A percentile compares a stretch with the other conserved stretches of the same genome.
Conservation (phyloP, 1,284 basidiomycete species). For the Leccinum laetum region DNA sequence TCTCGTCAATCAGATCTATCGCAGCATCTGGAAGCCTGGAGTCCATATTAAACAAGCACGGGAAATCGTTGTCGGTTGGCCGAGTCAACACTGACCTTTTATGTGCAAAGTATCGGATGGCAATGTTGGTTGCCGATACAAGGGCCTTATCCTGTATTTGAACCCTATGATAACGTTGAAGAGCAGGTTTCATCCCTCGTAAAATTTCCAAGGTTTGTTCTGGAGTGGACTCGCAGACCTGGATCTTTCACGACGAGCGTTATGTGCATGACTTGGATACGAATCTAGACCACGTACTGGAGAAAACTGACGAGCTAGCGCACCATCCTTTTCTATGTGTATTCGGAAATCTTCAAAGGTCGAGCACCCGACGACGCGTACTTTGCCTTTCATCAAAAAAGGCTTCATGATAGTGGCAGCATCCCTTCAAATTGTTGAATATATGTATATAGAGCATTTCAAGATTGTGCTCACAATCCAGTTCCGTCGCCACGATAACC, state of each 20-base stretch:
- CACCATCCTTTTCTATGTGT: neutral
- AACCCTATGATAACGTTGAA: neutral
- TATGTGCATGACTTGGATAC: neutral
- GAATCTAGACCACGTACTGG: neutral
- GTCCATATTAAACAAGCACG: neutral
- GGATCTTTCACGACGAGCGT: neutral
- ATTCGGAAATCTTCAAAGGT: neutral
- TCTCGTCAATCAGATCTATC: neutral
- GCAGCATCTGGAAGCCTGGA: neutral
- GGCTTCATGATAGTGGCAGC: neutral
- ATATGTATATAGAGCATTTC: neutral
- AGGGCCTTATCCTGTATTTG: neutral
- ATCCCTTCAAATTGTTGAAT: neutral
- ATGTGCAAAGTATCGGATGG: neutral
- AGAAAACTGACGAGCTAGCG: neutral
- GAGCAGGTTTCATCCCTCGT: neutral
- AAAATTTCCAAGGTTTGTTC: neutral
- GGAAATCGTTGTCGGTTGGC: neutral
- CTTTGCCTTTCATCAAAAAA: neutral
- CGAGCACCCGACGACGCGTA: neutral
- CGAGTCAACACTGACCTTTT: neutral
- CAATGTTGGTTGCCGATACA: neutral
- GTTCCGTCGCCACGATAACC: neutral
- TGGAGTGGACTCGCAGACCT: neutral
- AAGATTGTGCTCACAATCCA: neutral